These are phyloP conservation scores for Forsythia viridissima DNA, from an alignment of 257 asterid genomes.

Conservation along the genomic window DNA sequence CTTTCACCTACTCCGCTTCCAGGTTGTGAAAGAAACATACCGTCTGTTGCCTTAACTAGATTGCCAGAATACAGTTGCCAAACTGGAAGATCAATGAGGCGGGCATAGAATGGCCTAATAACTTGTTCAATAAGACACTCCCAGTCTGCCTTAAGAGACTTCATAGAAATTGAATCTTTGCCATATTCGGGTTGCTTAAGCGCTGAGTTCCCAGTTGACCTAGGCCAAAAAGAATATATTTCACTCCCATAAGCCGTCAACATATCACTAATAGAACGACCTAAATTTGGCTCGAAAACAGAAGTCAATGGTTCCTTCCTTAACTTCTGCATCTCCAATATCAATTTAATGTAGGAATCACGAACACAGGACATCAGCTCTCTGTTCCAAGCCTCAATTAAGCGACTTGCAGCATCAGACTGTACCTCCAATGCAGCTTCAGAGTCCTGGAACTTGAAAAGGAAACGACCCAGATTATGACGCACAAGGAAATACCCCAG, in stretches of 20 bases:
- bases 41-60: constrained; percentile 84
- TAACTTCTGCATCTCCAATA: constrained; percentile 87
- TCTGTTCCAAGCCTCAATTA: constrained; percentile 94
- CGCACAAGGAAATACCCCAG: constrained; percentile 93
- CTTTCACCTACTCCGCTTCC: constrained; percentile 73
- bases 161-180: constrained; percentile 35
- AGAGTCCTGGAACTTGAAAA: constrained; percentile 69
- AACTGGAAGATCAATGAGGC: constrained; percentile 79
- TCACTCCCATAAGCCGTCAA: constrained; percentile 67
- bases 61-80: constrained; percentile 93
- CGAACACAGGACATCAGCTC: constrained; percentile 93
- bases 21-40: constrained; percentile 98
- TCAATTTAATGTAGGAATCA: constrained; percentile 82
- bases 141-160: constrained; percentile 68
- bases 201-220: constrained; percentile 47
- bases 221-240: constrained; percentile 88
- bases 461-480: constrained; percentile 81
- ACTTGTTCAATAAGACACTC: constrained; percentile 74
- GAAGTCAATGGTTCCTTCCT: constrained; percentile 75
- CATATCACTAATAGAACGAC: constrained; percentile 51
- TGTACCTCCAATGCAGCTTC: constrained; percentile 40
- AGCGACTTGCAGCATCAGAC: constrained; percentile 82
- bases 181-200: constrained; percentile 38
- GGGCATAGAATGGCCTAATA: constrained; percentile 75
- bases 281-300: constrained; percentile 57